A percentile compares a stretch with the other conserved stretches of the same genome.
Evolutionary conservation across 2,329 filamentous ascomycete genomes (phyloP).

Genomic region (Balansia obtecta): DNA sequence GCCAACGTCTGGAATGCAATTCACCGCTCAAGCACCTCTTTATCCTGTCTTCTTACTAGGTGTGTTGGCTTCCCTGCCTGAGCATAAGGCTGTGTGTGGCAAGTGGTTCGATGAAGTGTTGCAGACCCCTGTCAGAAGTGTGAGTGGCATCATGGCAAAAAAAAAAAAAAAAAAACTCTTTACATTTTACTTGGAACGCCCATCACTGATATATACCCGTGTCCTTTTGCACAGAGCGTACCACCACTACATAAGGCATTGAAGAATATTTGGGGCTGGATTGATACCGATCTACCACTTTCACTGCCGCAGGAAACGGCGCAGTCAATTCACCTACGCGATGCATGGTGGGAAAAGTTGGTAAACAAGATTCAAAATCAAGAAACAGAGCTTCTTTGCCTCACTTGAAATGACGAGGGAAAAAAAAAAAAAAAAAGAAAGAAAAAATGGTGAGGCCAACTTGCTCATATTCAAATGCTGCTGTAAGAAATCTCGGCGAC

Average conservation of each 20-base stretch:
- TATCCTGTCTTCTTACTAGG: conserved; percentile 30
- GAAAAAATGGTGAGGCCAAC: too few species aligned
- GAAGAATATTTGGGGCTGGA: conserved; percentile 23
- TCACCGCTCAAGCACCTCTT: conserved; percentile 29
- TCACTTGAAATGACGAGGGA: conserved; percentile 17
- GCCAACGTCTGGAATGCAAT: conserved; percentile 27
- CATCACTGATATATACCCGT: background rate
- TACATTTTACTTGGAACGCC: too few species aligned
- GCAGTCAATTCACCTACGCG: conserved; percentile 16
- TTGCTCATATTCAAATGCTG: background rate
- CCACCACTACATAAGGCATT: conserved; percentile 24
- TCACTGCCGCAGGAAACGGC: conserved; percentile 8
- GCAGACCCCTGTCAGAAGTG: conserved; percentile 25
- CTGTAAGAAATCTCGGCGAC: too few species aligned
- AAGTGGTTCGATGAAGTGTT: conserved; percentile 26
- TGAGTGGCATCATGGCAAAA: too few species aligned
- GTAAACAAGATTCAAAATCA: conserved; percentile 19
- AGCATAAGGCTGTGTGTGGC: conserved; percentile 17
- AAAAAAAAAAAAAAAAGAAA: too few species aligned
- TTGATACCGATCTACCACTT: conserved; percentile 16
- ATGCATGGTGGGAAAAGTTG: conserved; percentile 28
- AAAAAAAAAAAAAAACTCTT: conserved; percentile 20
- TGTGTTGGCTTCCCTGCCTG: conserved; percentile 18
- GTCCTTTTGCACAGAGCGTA: conserved; percentile 20
- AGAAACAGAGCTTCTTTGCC: conserved; percentile 24